Evolutionary conservation across 257 asterid species (phyloP).

Genomic region (Striga asiatica): DNA sequence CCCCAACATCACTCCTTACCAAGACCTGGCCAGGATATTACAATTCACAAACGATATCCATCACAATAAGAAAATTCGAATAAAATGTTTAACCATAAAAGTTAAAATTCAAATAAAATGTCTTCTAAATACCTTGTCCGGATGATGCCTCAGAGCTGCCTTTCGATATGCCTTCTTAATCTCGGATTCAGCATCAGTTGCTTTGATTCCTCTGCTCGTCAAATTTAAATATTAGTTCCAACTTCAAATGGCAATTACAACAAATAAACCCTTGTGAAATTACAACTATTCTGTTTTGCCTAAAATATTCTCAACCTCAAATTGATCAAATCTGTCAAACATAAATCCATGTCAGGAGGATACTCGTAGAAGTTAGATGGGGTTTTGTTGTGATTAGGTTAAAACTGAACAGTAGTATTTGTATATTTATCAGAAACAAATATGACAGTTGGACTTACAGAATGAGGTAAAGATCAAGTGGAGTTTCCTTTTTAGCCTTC

Average conservation of each 20-base stretch:
- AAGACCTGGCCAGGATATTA: slow-evolving; percentile 75
- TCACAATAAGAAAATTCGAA: slow-evolving; percentile 6
- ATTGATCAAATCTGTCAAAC: too few relatives aligned
- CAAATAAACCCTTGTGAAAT: background rate
- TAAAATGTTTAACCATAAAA: background rate
- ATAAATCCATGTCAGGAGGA: too few relatives aligned
- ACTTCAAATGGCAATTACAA: background rate
- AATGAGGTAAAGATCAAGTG: slow-evolving; percentile 73
- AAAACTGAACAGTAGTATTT: background rate
- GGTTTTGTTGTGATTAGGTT: background rate
- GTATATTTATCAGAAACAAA: background rate
- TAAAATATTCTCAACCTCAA: too few relatives aligned
- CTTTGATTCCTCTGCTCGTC: slow-evolving; percentile 63
- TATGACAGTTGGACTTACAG: slow-evolving; percentile 42
- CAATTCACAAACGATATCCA: slow-evolving; percentile 18
- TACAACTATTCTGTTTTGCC: too few relatives aligned
- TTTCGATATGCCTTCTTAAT: slow-evolving; percentile 87
- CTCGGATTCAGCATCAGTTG: slow-evolving; percentile 77
- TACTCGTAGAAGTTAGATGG: too few relatives aligned
- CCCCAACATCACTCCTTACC: slow-evolving; percentile 54
- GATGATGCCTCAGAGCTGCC: slow-evolving; percentile 97
- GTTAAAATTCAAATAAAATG: slow-evolving; percentile 8
- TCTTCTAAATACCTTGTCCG: slow-evolving; percentile 67
- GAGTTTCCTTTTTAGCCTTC: slow-evolving; percentile 43
- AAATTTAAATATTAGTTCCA: slow-evolving; percentile 14